A percentile compares a stretch with the other conserved stretches of the same genome.
phyloP scores from a whole-genome alignment of 495 filamentous ascomycete genomes.

The Aspergillus funiculosus region DNA sequence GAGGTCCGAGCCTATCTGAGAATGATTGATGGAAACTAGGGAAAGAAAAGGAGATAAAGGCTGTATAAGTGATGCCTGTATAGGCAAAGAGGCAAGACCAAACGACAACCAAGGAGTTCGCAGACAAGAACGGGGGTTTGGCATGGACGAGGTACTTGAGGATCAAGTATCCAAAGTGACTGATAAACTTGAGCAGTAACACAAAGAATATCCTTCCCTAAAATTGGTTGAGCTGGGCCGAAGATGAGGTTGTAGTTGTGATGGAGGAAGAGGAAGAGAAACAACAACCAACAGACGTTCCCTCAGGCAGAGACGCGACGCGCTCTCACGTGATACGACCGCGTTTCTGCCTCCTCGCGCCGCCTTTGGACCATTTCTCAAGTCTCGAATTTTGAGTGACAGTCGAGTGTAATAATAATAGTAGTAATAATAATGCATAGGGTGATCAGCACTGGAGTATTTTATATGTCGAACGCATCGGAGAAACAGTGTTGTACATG shows the following conservation, averaged over 20 bases:
- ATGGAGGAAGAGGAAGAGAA: slow-evolving; percentile 17
- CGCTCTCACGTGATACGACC: neutral
- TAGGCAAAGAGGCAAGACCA: slow-evolving; percentile 29
- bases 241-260: slow-evolving; percentile 22
- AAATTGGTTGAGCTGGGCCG: slow-evolving; percentile 23
- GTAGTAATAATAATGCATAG: too few relatives aligned
- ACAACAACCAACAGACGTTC: too few relatives aligned
- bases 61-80: slow-evolving; percentile 32
- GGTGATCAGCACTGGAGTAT: too few relatives aligned
- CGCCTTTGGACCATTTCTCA: too few relatives aligned
- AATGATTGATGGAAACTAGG: slow-evolving; percentile 20
- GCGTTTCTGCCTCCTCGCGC: too few relatives aligned
- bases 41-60: slow-evolving; percentile 25
- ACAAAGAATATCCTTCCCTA: neutral
- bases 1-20: slow-evolving; percentile 14
- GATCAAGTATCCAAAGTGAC: slow-evolving; percentile 10
- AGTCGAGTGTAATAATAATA: too few relatives aligned
- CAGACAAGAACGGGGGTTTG: slow-evolving; percentile 22
- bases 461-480: too few relatives aligned
- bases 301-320: too few relatives aligned
- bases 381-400: too few relatives aligned
- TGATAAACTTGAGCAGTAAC: slow-evolving; percentile 9
- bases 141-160: slow-evolving; percentile 10
- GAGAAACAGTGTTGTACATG: too few relatives aligned
- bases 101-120: slow-evolving; percentile 11